phyloP scores from a whole-genome alignment of 176 grass and related monocot species.

The Secale cereale region DNA sequence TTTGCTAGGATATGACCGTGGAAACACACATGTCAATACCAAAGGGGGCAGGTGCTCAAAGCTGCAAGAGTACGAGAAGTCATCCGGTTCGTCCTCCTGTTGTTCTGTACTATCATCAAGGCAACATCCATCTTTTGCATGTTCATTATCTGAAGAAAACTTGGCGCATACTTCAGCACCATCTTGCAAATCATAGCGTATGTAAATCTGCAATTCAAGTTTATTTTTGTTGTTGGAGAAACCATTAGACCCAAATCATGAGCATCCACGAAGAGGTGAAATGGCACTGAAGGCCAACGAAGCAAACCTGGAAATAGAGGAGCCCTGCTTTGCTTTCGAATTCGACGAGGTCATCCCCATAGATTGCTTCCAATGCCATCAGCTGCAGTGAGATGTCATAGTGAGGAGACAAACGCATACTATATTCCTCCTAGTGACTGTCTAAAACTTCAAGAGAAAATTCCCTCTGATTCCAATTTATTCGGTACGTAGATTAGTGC shows the following conservation, averaged over 20 bases:
- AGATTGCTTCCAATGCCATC: conserved; percentile 53
- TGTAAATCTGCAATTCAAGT: conserved; percentile 8
- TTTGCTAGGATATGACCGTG: conserved; percentile 42
- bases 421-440: not conserved
- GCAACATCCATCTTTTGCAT: conserved; percentile 1
- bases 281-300: not conserved
- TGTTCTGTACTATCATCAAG: not conserved
- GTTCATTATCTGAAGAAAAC: conserved; percentile 9
- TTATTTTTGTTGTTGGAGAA: not conserved
- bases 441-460: too few relatives aligned
- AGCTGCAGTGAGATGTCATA: conserved; percentile 25
- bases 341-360: conserved; percentile 32
- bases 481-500: not conserved
- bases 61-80: conserved; percentile 38
- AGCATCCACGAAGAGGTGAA: not conserved
- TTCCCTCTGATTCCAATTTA: too few relatives aligned
- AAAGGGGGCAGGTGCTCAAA: conserved; percentile 50
- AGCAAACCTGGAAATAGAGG: conserved; percentile 42
- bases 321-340: conserved; percentile 37
- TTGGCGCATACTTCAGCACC: conserved; percentile 8
- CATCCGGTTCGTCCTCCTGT: conserved; percentile 4
- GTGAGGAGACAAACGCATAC: not conserved
- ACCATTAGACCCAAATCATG: not conserved
- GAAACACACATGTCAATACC: conserved; percentile 50
- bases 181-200: conserved; percentile 19